Evolutionary conservation across 805 yeast species (phyloP), one percentile per base, ranked within the genome.

Genomic region (Candida schatavii): DNA sequence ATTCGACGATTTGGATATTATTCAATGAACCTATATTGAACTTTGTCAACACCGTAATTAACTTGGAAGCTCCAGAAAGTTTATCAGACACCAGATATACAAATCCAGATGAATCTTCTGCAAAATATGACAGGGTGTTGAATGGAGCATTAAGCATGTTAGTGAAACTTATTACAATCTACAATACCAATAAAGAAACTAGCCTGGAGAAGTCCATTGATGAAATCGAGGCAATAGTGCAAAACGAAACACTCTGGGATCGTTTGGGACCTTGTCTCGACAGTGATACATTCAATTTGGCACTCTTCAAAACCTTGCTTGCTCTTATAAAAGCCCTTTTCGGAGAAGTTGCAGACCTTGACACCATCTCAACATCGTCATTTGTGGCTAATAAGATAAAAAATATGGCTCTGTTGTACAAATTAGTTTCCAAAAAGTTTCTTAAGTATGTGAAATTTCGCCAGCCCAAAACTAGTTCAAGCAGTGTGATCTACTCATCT

Each of bases 81-180:
- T 59, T 90, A 17, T 80, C 90, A 2, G 97, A 90, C 52, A 85
- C 82, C 54, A 69, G 96, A 42, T 80, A 78, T 50, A 75, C 81
- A 15, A 73, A 80, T 3, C 74, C 74, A 37, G 86, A 81, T 35
- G 95, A 88, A 45, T 74, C 86, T 0, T 67, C 68, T 22, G 62
- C 80, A 15, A 87, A 86, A 56, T 86, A 80, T 54, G 68, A 71
- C 22, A 66, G 95, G 44, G 71, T 83, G 2, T 54, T 80, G 13
- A 69, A 72, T 28, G 66, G 80, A 5, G 63, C 81, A 1, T 49
- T 85, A 5, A 63, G 63, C 34, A 62, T 83, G 58, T 52, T 82
- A n/a, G 65, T 61, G 15, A 66, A 60, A 34, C 11, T 66, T 21
- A 47, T 66, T 10, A 38, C 37, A 2, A 43, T 64, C 21, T 42